These are phyloP conservation scores for Calonectria pseudoturangicola DNA, from an alignment of 2,329 filamentous ascomycete genomes.

Conservation along the genomic window DNA sequence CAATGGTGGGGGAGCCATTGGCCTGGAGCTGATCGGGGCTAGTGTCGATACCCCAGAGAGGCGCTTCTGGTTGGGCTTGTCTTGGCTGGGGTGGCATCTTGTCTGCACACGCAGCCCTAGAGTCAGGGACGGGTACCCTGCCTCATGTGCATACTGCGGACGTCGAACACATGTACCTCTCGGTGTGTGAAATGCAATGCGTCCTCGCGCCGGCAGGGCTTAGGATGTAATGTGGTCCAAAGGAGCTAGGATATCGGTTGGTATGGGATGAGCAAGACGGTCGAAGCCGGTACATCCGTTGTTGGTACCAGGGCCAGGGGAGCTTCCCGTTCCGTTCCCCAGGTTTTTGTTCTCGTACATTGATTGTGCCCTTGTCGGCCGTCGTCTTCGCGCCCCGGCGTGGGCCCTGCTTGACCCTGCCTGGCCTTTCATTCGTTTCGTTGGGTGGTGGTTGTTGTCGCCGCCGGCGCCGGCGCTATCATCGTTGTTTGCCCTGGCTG, in stretches of 20 bases:
- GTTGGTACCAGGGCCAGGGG: slow-evolving; percentile 48
- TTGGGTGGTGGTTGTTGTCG: slow-evolving; percentile 42
- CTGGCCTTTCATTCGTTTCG: slow-evolving; percentile 13
- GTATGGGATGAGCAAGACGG: slow-evolving; percentile 34
- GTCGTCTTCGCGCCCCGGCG: slow-evolving; percentile 49
- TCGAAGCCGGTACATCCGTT: slow-evolving; percentile 49
- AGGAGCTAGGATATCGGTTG: slow-evolving; percentile 28
- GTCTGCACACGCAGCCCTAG: slow-evolving; percentile 41
- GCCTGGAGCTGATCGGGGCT: slow-evolving; percentile 39
- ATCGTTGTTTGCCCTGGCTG: slow-evolving; percentile 48
- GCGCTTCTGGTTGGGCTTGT: slow-evolving; percentile 39
- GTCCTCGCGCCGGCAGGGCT: slow-evolving; percentile 22
- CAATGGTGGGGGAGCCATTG: slow-evolving; percentile 44
- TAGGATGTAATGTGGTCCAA: slow-evolving; percentile 30
- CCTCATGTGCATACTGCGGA: slow-evolving; percentile 26
- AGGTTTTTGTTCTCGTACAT: slow-evolving; percentile 49
- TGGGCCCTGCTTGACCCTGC: slow-evolving; percentile 40
- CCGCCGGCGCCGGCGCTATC: slow-evolving; percentile 34
- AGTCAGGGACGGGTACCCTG: slow-evolving; percentile 41
- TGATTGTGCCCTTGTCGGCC: slow-evolving; percentile 36
- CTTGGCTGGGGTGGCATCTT: slow-evolving; percentile 40
- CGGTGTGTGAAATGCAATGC: slow-evolving; percentile 34
- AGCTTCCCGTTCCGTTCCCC: slow-evolving; percentile 55
- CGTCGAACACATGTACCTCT: slow-evolving; percentile 13
- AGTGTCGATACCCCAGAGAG: slow-evolving; percentile 43